phyloP scores from a whole-genome alignment of 2,329 filamentous ascomycete species.

The Drechslerella dactyloides region DNA sequence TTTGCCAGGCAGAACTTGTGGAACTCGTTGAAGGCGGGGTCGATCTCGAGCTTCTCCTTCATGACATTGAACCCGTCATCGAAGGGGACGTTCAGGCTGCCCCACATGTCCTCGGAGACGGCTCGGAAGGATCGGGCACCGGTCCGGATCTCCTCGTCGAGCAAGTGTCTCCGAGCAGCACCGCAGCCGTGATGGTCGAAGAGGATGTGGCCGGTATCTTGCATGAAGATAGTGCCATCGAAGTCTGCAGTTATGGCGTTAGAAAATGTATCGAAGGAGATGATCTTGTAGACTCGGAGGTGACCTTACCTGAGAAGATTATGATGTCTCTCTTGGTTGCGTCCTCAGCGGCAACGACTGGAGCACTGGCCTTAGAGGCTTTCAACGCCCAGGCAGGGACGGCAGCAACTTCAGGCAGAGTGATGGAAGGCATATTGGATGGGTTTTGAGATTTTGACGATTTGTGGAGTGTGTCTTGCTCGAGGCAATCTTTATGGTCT shows the following conservation, averaged over 20 bases:
- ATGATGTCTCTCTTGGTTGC: conserved; percentile 59
- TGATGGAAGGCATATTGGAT: conserved; percentile 42
- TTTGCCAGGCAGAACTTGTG: conserved; percentile 70
- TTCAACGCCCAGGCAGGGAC: conserved; percentile 44
- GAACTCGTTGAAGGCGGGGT: conserved; percentile 69
- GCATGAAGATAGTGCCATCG: conserved; percentile 75
- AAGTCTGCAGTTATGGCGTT: conserved; percentile 64
- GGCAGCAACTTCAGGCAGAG: conserved; percentile 41
- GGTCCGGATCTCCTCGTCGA: conserved; percentile 70
- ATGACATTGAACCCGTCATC: conserved; percentile 72
- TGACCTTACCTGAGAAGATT: conserved; percentile 60
- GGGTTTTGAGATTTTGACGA: too few species aligned
- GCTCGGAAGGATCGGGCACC: conserved; percentile 72
- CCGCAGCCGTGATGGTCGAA: conserved; percentile 72
- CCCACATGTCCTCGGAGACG: conserved; percentile 76
- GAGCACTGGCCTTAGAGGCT: conserved; percentile 51
- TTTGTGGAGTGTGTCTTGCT: not conserved
- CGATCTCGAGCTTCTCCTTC: conserved; percentile 68
- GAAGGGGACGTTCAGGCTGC: conserved; percentile 70
- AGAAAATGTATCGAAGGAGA: conserved; percentile 12
- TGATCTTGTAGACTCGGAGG: not conserved
- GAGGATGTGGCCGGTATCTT: conserved; percentile 73
- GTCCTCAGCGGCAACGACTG: conserved; percentile 52
- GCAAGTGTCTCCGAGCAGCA: conserved; percentile 63
- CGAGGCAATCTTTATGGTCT: not conserved